Evolutionary conservation across 352 stramenopile species (phyloP).

Genomic region (Pythium aristosporum): DNA sequence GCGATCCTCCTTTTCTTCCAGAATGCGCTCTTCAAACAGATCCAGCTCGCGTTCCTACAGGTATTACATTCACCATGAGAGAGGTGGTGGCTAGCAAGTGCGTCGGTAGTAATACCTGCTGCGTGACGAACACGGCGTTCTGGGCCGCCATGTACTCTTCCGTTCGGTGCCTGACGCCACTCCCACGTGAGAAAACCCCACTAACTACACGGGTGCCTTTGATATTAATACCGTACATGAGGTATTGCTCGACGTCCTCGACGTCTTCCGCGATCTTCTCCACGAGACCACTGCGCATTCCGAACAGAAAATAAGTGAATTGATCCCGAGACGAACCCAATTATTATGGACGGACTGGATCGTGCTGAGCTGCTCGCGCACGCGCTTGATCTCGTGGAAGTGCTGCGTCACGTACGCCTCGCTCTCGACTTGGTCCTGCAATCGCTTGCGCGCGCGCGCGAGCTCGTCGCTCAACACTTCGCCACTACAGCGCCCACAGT

Average conservation of each 20-base stretch:
- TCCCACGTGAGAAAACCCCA: neutral
- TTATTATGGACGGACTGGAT: slow-evolving; percentile 33
- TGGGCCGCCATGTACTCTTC: slow-evolving; percentile 73
- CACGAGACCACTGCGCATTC: slow-evolving; percentile 35
- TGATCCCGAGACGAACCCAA: neutral
- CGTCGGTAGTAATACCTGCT: slow-evolving; percentile 30
- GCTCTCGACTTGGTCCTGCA: slow-evolving; percentile 65
- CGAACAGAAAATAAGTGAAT: neutral
- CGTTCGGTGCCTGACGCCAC: slow-evolving; percentile 37
- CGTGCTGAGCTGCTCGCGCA: slow-evolving; percentile 52
- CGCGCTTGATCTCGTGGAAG: slow-evolving; percentile 54
- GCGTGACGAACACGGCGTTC: slow-evolving; percentile 68
- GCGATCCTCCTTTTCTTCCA: slow-evolving; percentile 63
- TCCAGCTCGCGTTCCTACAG: slow-evolving; percentile 73
- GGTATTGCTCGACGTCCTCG: slow-evolving; percentile 68
- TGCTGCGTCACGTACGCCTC: slow-evolving; percentile 66
- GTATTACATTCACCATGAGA: neutral
- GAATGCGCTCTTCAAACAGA: slow-evolving; percentile 58
- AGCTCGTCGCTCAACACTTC: slow-evolving; percentile 49
- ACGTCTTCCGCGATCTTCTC: slow-evolving; percentile 56
- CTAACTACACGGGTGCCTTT: neutral
- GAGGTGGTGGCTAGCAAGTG: neutral
- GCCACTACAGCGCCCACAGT: slow-evolving; percentile 32
- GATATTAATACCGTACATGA: slow-evolving; percentile 33
- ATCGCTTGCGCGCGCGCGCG: slow-evolving; percentile 34